A percentile compares a stretch with the other conserved stretches of the same genome.
Conservation (phyloP, 78 protist genomes). For the Dictyostelium citrinum region DNA sequence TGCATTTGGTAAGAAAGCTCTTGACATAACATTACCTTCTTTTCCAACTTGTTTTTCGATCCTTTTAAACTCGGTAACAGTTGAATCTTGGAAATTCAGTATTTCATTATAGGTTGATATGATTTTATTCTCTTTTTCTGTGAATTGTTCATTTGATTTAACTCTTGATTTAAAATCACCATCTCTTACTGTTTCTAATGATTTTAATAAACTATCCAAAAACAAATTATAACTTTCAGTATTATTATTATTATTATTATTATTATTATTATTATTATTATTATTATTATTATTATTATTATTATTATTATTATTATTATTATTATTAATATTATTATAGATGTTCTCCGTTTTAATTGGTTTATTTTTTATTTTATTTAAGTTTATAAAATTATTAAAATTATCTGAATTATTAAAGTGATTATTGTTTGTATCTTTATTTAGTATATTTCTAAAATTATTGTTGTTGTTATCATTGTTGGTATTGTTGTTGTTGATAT, state of each 20-base stretch:
- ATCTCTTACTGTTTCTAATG: background rate
- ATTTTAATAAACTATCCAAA: background rate
- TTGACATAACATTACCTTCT: conserved; percentile 50
- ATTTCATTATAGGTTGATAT: conserved; percentile 29
- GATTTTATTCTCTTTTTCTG: conserved; percentile 25
- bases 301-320: background rate
- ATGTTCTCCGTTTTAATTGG: background rate
- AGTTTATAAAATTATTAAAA: background rate
- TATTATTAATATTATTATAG: background rate
- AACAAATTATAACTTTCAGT: background rate
- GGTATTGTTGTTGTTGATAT: background rate
- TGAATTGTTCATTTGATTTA: background rate
- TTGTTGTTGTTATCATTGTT: background rate
- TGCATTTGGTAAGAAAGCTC: conserved; percentile 21
- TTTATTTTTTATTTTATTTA: background rate
- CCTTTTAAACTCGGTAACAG: conserved; percentile 32
- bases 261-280: background rate
- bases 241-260: background rate
- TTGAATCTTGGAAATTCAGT: conserved; percentile 10
- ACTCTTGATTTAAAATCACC: conserved; percentile 59
- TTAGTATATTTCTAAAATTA: background rate
- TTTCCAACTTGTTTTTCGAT: conserved; percentile 62
- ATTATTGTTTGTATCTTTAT: background rate
- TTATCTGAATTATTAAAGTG: too few species aligned
- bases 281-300: background rate